Evolutionary conservation across 2,329 filamentous ascomycete species (phyloP).

Genomic region (Colletotrichum truncatum): DNA sequence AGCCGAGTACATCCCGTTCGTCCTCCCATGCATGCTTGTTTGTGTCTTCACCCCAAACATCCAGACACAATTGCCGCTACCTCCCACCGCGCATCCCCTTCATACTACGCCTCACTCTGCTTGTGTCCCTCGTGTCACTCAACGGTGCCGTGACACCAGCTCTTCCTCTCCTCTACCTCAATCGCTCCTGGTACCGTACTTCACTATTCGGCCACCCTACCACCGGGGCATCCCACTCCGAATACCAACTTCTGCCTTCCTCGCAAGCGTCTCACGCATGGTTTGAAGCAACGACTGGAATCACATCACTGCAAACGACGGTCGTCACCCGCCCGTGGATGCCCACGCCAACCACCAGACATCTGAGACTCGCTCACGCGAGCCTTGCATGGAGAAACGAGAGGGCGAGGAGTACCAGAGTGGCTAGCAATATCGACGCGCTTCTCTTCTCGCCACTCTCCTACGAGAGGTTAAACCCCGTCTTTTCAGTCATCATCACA

Average conservation of each 20-base stretch:
- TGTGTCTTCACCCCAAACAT: conserved; percentile 26
- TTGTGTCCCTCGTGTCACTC: conserved; percentile 23
- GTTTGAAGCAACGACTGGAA: conserved; percentile 1
- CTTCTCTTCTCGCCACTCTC: not conserved
- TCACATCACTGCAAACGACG: conserved; percentile 7
- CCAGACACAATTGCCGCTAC: conserved; percentile 19
- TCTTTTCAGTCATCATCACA: conserved; percentile 10
- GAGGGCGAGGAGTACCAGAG: conserved; percentile 6
- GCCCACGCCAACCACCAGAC: not conserved
- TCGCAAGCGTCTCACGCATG: conserved; percentile 11
- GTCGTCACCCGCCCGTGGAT: not conserved
- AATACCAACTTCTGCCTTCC: conserved; percentile 16
- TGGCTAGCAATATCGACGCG: not conserved
- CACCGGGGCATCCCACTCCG: conserved; percentile 23
- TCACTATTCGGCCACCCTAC: conserved; percentile 1
- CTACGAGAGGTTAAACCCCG: not conserved
- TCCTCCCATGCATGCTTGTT: conserved; percentile 26
- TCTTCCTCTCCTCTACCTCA: conserved; percentile 6
- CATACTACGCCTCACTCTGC: conserved; percentile 17
- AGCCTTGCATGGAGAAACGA: conserved; percentile 15
- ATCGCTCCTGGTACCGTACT: conserved; percentile 1
- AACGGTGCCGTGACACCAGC: conserved; percentile 14
- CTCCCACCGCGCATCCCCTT: conserved; percentile 12
- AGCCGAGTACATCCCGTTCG: conserved; percentile 21
- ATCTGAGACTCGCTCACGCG: conserved; percentile 8